A percentile compares a stretch with the other conserved stretches of the same genome.
phyloP scores from a whole-genome alignment of 805 yeast species.

The Sugiyamaella americana region DNA sequence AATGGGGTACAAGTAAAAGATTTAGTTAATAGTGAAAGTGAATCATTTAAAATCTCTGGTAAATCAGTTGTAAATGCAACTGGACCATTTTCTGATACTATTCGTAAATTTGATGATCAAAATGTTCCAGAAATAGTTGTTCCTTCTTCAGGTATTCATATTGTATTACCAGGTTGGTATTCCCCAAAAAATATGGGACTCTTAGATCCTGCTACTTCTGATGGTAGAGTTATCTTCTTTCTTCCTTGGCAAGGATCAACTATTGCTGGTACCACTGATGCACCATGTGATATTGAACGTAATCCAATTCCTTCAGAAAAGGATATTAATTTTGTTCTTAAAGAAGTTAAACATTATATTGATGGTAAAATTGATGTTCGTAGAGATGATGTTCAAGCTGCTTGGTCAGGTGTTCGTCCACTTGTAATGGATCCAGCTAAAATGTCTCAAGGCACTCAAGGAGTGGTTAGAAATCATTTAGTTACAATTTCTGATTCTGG shows the following conservation, averaged over 20 bases:
- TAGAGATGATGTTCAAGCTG: conserved; percentile 85
- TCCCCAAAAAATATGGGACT: conserved; percentile 84
- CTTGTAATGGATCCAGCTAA: conserved; percentile 68
- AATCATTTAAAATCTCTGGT: conserved; percentile 53
- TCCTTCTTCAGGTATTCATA: conserved; percentile 91
- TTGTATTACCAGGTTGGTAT: conserved; percentile 86
- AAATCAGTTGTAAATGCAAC: conserved; percentile 85
- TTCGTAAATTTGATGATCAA: conserved; percentile 77
- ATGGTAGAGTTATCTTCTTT: conserved; percentile 95
- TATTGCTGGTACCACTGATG: conserved; percentile 94
- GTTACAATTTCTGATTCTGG: conserved; percentile 67
- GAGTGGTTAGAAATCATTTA: conserved; percentile 84
- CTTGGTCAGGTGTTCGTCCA: conserved; percentile 97
- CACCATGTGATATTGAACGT: conserved; percentile 45
- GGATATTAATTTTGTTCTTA: conserved; percentile 80
- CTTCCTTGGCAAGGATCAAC: conserved; percentile 98
- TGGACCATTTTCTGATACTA: conserved; percentile 83
- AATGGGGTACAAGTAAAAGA: conserved; percentile 74
- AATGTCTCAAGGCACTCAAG: conserved; percentile 51
- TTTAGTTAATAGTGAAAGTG: conserved; percentile 49
- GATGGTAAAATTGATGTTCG: conserved; percentile 69
- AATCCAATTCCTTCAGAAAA: conserved; percentile 79
- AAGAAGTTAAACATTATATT: conserved; percentile 83
- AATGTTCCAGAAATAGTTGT: conserved; percentile 68
- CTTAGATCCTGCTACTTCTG: conserved; percentile 85